These are phyloP conservation scores for Hyaloscypha bicolor DNA, from an alignment of 495 filamentous ascomycete genomes.

Conservation along the genomic window DNA sequence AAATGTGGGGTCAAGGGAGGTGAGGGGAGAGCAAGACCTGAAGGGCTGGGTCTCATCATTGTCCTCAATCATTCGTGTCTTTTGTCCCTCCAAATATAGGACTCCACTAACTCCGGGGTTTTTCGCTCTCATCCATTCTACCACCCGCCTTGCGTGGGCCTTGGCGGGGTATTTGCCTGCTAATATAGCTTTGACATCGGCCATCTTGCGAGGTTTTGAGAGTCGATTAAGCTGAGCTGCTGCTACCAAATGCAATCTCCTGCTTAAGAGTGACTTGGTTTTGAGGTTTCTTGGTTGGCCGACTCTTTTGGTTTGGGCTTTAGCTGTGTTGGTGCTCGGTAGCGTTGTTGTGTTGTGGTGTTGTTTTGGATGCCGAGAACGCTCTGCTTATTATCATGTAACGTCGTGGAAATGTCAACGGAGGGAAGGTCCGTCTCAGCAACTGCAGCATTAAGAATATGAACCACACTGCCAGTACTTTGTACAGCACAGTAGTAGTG, in stretches of 20 bases:
- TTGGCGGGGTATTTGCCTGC: constrained; percentile 94
- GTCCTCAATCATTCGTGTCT: constrained; percentile 77
- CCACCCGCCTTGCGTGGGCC: constrained; percentile 80
- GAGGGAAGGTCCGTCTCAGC: background rate
- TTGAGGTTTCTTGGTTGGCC: background rate
- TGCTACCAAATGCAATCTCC: background rate
- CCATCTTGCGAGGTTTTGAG: constrained; percentile 22
- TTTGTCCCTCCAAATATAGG: constrained; percentile 87
- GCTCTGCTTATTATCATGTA: background rate
- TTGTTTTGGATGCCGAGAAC: background rate
- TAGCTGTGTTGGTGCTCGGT: background rate
- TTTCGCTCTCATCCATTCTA: constrained; percentile 66
- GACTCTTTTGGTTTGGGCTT: background rate
- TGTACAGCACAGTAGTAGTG: background rate
- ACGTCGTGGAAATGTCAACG: background rate
- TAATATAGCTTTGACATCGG: constrained; percentile 45
- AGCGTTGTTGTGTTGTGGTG: background rate
- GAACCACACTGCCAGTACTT: background rate
- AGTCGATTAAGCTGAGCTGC: background rate
- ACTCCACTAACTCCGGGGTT: constrained; percentile 61
- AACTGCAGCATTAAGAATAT: background rate
- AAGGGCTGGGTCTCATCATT: constrained; percentile 79
- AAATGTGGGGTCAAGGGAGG: constrained; percentile 2
- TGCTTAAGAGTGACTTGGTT: background rate
- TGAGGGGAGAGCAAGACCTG: constrained; percentile 50